Conservation (phyloP, 257 asterid species). For the Solanum chilense region DNA sequence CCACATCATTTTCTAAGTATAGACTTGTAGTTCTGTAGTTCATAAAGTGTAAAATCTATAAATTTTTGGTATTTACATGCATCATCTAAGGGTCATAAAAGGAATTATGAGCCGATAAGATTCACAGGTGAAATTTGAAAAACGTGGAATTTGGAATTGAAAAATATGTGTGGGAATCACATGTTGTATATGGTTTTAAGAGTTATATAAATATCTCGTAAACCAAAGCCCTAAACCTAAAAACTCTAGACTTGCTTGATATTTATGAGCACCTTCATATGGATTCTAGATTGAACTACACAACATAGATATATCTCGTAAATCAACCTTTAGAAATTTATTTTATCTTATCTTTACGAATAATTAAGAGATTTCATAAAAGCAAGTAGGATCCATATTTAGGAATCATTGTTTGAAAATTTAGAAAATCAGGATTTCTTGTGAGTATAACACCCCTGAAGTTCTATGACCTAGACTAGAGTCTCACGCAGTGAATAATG, state of each 20-base stretch:
- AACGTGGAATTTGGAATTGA: not conserved
- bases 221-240: not conserved
- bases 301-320: no score
- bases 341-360: not conserved
- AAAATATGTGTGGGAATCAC: not conserved
- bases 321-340: not conserved
- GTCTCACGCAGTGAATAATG: no score
- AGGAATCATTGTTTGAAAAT: not conserved
- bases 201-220: no score
- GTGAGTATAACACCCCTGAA: no score
- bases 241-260: not conserved
- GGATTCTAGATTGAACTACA: not conserved
- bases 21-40: not conserved
- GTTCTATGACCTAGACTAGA: no score
- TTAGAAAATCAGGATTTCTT: not conserved
- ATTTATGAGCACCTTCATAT: not conserved
- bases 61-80: no score
- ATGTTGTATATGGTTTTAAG: not conserved
- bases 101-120: not conserved
- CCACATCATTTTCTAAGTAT: not conserved
- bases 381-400: not conserved
- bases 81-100: not conserved
- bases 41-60: not conserved
- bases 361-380: not conserved
- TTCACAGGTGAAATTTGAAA: not conserved